Percentiles rank a stretch among this genome's conserved stretches.
phyloP scores from a whole-genome alignment of 305 asterid genomes.

The Fraxinus latifolia region DNA sequence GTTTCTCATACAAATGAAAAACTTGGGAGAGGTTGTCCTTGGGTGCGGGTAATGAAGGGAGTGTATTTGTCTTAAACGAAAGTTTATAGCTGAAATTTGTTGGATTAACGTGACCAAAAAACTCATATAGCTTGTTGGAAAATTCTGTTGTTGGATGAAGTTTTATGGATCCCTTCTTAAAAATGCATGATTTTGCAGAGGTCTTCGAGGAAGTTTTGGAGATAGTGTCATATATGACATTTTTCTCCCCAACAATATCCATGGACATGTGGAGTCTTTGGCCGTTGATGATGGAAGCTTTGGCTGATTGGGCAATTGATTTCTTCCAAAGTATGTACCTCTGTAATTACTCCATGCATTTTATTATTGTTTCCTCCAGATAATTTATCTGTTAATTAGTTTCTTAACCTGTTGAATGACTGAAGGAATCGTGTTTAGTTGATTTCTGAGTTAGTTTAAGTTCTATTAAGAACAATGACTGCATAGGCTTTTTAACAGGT shows the following conservation, averaged over 20 bases:
- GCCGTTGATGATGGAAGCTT: constrained; percentile 90
- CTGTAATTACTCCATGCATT: background rate
- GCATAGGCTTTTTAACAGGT: background rate
- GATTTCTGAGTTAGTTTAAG: background rate
- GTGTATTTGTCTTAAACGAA: background rate
- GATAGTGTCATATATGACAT: constrained; percentile 95
- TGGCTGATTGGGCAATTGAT: constrained; percentile 98
- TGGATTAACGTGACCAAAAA: background rate
- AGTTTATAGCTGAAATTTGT: background rate
- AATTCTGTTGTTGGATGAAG: background rate
- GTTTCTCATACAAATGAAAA: background rate
- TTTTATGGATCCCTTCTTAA: background rate
- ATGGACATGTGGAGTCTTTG: constrained; percentile 98
- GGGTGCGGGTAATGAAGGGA: background rate
- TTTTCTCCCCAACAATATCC: constrained; percentile 87
- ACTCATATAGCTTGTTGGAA: background rate
- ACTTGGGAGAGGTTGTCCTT: constrained; percentile 12
- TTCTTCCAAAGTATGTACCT: constrained; percentile 78
- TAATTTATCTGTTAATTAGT: background rate
- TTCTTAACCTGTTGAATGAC: background rate
- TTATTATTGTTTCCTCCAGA: background rate
- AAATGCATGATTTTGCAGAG: constrained; percentile 56
- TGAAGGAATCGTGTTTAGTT: background rate
- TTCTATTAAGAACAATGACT: background rate
- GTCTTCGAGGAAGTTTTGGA: constrained; percentile 97